Evolutionary conservation across 805 yeast species (phyloP).

Genomic region (Cyberlindnera nakhonratchasimensis): DNA sequence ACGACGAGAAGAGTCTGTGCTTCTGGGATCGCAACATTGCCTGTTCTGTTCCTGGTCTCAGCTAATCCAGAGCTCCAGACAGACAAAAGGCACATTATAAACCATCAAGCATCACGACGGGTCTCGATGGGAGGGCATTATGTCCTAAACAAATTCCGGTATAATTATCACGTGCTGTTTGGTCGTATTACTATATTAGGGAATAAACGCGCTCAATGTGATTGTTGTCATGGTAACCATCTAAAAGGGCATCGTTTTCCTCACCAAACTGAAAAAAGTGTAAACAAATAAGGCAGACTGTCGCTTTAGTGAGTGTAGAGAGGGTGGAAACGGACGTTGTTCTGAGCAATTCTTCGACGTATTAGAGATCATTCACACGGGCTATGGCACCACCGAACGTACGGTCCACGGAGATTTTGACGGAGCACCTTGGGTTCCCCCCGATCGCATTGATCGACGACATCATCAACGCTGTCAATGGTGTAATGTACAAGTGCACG

Average conservation of each 20-base stretch:
- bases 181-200: no score
- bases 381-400: constrained; percentile 21
- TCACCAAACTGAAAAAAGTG: not conserved
- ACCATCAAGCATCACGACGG: no score
- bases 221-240: constrained; percentile 10
- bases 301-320: no score
- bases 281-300: not conserved
- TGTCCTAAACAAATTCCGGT: no score
- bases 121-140: no score
- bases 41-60: not conserved
- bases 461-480: constrained; percentile 83
- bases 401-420: constrained; percentile 49
- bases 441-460: constrained; percentile 83
- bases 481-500: constrained; percentile 76
- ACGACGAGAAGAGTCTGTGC: constrained; percentile 1
- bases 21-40: not conserved
- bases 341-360: no score
- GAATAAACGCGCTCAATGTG: not conserved
- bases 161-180: no score
- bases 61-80: no score
- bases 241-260: no score
- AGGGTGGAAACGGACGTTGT: no score
- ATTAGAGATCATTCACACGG: no score
- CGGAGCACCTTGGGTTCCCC: constrained; percentile 84
- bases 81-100: no score